Percentiles rank a stretch among this genome's conserved stretches.
These are phyloP conservation scores for Lentinula lateritia DNA, from an alignment of 768 basidiomycete genomes.

Conservation along the genomic window DNA sequence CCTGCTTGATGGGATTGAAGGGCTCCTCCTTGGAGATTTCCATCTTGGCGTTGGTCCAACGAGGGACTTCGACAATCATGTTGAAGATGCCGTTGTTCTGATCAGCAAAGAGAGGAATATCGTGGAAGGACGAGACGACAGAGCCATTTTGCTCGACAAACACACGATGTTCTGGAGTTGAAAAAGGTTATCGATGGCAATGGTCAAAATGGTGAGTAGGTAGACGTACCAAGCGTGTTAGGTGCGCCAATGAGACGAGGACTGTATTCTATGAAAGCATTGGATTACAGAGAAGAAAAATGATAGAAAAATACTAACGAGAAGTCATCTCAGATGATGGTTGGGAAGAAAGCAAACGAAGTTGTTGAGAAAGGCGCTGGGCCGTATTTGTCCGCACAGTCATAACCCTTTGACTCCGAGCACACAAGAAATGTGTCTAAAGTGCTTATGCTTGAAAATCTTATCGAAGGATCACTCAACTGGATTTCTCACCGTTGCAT, in stretches of 20 bases:
- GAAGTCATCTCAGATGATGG: slow-evolving; percentile 41
- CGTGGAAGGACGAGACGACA: slow-evolving; percentile 86
- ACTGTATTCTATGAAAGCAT: slow-evolving; percentile 48
- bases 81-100: slow-evolving; percentile 93
- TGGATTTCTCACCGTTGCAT: slow-evolving; percentile 5
- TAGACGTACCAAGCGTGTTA: slow-evolving; percentile 81
- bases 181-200: slow-evolving; percentile 9
- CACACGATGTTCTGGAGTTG: slow-evolving; percentile 78
- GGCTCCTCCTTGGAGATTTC: slow-evolving; percentile 97
- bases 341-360: slow-evolving; percentile 48
- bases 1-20: slow-evolving; percentile 99
- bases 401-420: not conserved
- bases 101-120: slow-evolving; percentile 97
- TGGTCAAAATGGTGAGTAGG: slow-evolving; percentile 11
- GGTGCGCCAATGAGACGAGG: slow-evolving; percentile 80
- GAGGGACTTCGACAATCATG: slow-evolving; percentile 97
- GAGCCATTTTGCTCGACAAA: slow-evolving; percentile 88
- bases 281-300: slow-evolving; percentile 11
- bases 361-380: slow-evolving; percentile 58
- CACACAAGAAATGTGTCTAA: not conserved
- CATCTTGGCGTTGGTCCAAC: slow-evolving; percentile 99
- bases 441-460: not conserved
- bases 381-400: slow-evolving; percentile 29
- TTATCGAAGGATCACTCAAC: not conserved
- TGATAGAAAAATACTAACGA: slow-evolving; percentile 34